phyloP scores from a whole-genome alignment of 2,329 filamentous ascomycete genomes.

The Trichoderma sp. region DNA sequence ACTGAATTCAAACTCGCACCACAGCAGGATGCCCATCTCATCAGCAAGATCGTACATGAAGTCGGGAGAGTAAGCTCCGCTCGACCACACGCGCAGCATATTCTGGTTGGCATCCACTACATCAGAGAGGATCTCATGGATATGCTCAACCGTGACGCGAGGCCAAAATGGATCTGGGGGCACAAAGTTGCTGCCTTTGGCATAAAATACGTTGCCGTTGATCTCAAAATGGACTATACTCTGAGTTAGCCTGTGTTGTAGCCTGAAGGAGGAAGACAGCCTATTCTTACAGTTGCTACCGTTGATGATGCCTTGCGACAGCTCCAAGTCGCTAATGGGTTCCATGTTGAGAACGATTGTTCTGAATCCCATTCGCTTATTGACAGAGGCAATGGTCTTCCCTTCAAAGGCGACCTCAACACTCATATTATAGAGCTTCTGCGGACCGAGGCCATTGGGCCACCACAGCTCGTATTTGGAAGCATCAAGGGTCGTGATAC shows the following conservation, averaged over 20 bases:
- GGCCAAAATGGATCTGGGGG: conserved; percentile 9
- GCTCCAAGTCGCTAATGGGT: neutral
- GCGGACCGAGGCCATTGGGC: neutral
- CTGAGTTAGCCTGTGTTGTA: neutral
- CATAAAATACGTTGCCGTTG: conserved; percentile 1
- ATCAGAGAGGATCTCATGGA: conserved; percentile 1
- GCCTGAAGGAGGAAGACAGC: neutral
- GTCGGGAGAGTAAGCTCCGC: conserved; percentile 1
- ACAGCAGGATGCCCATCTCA: conserved; percentile 4
- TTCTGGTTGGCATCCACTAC: conserved; percentile 5
- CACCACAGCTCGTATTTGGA: conserved; percentile 8
- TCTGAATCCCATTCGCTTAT: neutral
- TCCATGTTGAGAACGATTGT: conserved; percentile 9
- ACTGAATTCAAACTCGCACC: conserved; percentile 5
- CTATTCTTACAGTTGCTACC: neutral
- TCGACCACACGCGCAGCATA: conserved; percentile 7
- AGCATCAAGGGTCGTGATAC: neutral
- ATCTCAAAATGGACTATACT: conserved; percentile 10
- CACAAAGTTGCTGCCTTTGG: conserved; percentile 5
- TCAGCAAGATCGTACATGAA: conserved; percentile 9
- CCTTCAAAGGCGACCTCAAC: neutral
- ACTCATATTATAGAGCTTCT: neutral
- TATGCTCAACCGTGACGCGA: neutral
- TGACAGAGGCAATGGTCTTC: neutral
- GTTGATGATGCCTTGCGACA: conserved; percentile 2